Percentiles rank a stretch among this genome's conserved stretches.
These are phyloP conservation scores for Syzygium syzygioides DNA, from an alignment of 441 rosid genomes.

Conservation along the genomic window DNA sequence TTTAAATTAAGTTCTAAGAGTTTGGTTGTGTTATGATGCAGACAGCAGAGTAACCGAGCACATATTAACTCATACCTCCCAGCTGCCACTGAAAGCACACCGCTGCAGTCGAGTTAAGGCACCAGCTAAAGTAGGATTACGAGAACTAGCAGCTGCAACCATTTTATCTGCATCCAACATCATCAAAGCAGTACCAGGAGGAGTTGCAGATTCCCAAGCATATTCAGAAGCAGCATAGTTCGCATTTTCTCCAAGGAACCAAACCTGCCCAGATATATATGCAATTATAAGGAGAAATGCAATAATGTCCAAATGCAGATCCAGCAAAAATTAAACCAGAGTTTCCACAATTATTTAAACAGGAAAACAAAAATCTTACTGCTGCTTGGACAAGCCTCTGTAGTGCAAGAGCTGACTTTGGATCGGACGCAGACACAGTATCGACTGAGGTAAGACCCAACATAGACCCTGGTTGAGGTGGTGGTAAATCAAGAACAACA, in stretches of 20 bases:
- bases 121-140: constrained; percentile 98
- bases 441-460: constrained; percentile 84
- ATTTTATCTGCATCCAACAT: constrained; percentile 99
- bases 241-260: constrained; percentile 99
- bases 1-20: not conserved
- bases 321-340: not conserved
- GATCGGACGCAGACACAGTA: constrained; percentile 95
- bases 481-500: constrained; percentile 98
- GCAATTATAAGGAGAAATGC: constrained; percentile 3
- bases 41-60: constrained; percentile 7
- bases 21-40: not conserved
- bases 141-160: constrained; percentile 99
- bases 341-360: not conserved
- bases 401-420: constrained; percentile 95
- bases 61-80: constrained; percentile 73
- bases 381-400: constrained; percentile 99
- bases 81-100: constrained; percentile 99
- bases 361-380: constrained; percentile 41
- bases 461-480: constrained; percentile 99
- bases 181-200: constrained; percentile 99
- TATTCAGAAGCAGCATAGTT: constrained; percentile 99
- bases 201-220: constrained; percentile 99
- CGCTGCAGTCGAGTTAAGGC: constrained; percentile 99
- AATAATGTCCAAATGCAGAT: not conserved
- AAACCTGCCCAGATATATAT: constrained; percentile 49